phyloP scores from a whole-genome alignment of 306 rosid genomes.

The Senna tora region DNA sequence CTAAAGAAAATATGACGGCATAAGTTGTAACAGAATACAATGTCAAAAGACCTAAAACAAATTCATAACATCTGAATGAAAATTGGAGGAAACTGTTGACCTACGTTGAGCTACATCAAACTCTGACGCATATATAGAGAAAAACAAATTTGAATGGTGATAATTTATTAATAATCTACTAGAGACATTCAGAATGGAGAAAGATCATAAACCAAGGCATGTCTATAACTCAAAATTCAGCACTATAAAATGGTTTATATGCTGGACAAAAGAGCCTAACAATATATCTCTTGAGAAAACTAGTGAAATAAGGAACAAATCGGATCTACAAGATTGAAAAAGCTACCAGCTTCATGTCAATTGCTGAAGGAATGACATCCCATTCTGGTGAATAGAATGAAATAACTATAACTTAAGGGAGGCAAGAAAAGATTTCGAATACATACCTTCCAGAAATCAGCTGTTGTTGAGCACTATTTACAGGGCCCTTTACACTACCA shows the following conservation, averaged over 20 bases:
- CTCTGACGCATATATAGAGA: not conserved
- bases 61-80: not conserved
- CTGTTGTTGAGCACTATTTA: conserved; percentile 78
- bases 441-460: conserved; percentile 90
- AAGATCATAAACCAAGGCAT: conserved; percentile 26
- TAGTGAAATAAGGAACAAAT: conserved; percentile 21
- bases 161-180: not conserved
- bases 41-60: conserved; percentile 9
- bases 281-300: conserved; percentile 15
- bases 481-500: conserved; percentile 66
- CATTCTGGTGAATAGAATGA: conserved; percentile 25
- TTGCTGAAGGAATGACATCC: conserved; percentile 14
- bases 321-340: conserved; percentile 14
- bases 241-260: not conserved
- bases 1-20: conserved; percentile 26
- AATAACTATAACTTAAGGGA: conserved; percentile 1
- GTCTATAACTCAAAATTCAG: conserved; percentile 9
- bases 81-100: not conserved
- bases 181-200: conserved; percentile 23
- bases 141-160: not conserved
- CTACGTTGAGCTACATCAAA: not conserved
- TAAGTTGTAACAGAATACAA: not conserved
- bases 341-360: conserved; percentile 12
- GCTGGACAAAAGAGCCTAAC: not conserved
- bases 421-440: conserved; percentile 16